phyloP scores from a whole-genome alignment of 1,284 basidiomycete genomes.

The Ceratobasidium sp. region DNA sequence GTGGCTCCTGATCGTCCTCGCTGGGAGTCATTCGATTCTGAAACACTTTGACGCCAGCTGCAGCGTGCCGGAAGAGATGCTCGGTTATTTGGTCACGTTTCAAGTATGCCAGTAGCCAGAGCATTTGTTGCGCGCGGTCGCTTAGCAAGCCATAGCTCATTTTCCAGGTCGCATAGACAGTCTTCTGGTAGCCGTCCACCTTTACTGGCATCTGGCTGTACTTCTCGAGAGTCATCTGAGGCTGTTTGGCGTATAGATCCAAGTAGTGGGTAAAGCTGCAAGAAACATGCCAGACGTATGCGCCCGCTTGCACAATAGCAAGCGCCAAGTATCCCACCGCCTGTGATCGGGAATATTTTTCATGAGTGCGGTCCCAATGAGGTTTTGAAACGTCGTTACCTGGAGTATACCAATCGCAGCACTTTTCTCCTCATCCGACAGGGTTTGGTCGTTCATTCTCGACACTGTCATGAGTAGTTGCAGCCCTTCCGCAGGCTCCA shows the following conservation, averaged over 20 bases:
- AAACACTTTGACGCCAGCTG: background rate
- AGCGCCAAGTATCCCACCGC: constrained; percentile 28
- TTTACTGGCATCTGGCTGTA: background rate
- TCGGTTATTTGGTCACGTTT: constrained; percentile 6
- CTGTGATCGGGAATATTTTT: background rate
- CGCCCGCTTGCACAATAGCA: constrained; percentile 42
- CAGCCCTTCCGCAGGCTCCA: constrained; percentile 31
- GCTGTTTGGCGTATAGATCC: background rate
- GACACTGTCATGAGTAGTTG: background rate
- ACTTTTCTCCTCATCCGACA: constrained; percentile 1
- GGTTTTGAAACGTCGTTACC: too few species aligned
- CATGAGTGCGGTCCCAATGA: too few species aligned
- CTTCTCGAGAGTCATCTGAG: background rate
- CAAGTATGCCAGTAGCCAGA: constrained; percentile 20
- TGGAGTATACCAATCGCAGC: background rate
- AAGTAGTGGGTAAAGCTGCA: constrained; percentile 11
- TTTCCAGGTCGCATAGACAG: constrained; percentile 30
- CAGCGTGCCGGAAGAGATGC: constrained; percentile 11
- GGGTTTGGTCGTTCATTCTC: background rate
- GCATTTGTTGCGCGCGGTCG: background rate
- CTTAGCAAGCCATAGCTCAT: constrained; percentile 22
- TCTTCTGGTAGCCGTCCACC: constrained; percentile 34
- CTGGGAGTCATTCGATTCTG: background rate
- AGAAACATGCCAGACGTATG: constrained; percentile 9
- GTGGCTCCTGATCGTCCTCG: background rate